A percentile compares a stretch with the other conserved stretches of the same genome.
Conservation (phyloP, 192 early-diverging fungal species). For the Gigaspora rosea region DNA sequence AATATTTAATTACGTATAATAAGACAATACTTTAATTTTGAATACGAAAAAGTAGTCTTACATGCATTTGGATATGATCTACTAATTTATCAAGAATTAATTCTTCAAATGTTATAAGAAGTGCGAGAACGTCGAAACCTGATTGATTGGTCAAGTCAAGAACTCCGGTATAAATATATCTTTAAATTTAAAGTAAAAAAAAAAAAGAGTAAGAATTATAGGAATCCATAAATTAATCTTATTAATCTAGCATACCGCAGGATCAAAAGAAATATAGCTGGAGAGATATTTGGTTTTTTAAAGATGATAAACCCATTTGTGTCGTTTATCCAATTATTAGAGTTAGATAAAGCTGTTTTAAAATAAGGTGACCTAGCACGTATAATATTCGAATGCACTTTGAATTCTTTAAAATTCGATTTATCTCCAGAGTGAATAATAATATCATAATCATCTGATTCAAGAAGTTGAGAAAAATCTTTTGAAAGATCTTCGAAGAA, state of each 20-base stretch:
- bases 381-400: conserved; percentile 19
- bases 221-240: not conserved
- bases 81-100: conserved; percentile 24
- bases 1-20: too few species aligned
- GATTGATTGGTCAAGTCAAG: not conserved
- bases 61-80: not conserved
- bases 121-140: not conserved
- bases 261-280: conserved; percentile 21
- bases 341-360: too few species aligned
- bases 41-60: too few species aligned
- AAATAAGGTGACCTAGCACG: conserved; percentile 20
- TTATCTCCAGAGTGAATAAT: conserved; percentile 17
- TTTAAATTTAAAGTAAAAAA: not conserved
- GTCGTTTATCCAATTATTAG: not conserved
- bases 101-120: conserved; percentile 25
- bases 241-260: not conserved
- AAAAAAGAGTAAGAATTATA: not conserved
- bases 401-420: conserved; percentile 7
- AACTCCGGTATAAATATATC: conserved; percentile 25
- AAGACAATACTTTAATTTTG: too few species aligned
- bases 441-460: conserved; percentile 23
- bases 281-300: conserved; percentile 31
- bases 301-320: conserved; percentile 10
- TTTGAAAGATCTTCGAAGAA: not conserved
- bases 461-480: conserved; percentile 20